Base-by-base conservation (phyloP, 1,284 basidiomycete species). In the Serendipita sp. region DNA sequence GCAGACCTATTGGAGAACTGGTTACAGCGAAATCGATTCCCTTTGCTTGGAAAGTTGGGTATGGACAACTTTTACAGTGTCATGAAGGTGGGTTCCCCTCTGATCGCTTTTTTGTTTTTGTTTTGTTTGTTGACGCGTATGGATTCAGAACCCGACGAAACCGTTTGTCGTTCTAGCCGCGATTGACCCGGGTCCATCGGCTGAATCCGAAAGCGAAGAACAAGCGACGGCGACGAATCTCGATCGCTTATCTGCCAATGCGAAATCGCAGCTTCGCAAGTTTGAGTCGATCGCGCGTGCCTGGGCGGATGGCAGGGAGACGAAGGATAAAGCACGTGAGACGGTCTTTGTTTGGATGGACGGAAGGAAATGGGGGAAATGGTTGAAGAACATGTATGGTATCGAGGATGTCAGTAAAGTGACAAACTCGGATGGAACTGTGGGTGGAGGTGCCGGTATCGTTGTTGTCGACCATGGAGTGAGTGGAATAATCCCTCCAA, bases 321-420 rank as follows among this genome's bases (percentile, higher is more conserved):
- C 72, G 70, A 61, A 63, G 63, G 34, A 71, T 71, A 62, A 62
- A 60, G 53, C 62, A 15, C 30, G 82, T 58, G 82, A 85, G 13
- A 85, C 94, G 0, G 80, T 92, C 61, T 95, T 93, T 73, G 80
- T 85, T 5, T 90, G 85, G 83, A 92, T 94, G 80, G 88, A 95
- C 69, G 80, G 76, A 0, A 82, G 82, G 29, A 80, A 78, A 70
- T 94, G 92, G 91, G 77, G 74, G 17, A 84, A 80, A 62, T 95
- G 91, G 91, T 75, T 94, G 73, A 91, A 88, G 77, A 84, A 83
- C 67, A 91, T 91, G 82, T 95, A 94, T 72, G 84, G 85, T 1
- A 74, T 90, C 65, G 74, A 75, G 63, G 50, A 70, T 26, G 73
- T 44, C 50, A 76, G 78, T 12, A 49, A 49, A 30, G 35, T 38